These are phyloP conservation scores for Sporothrix mexicana DNA, from an alignment of 2,329 filamentous ascomycete species.

Conservation along the genomic window DNA sequence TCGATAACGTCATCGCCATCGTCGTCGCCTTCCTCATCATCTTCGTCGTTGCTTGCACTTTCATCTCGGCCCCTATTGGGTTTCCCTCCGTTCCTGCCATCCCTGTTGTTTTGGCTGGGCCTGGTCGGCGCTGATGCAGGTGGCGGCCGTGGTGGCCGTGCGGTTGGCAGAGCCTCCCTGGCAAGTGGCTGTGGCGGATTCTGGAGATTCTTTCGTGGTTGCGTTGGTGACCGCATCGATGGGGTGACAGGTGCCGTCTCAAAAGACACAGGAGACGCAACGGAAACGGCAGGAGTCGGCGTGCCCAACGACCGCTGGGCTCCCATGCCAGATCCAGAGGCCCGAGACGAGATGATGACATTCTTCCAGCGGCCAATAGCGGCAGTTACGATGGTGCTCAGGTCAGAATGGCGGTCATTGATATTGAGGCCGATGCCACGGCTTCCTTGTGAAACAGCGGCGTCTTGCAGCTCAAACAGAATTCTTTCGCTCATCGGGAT, in stretches of 20 bases:
- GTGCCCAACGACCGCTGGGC: conserved; percentile 56
- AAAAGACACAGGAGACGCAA: not conserved
- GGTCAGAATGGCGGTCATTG: conserved; percentile 59
- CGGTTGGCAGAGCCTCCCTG: not conserved
- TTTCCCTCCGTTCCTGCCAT: not conserved
- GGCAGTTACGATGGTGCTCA: conserved; percentile 58
- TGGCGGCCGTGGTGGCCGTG: not conserved
- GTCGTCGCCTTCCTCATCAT: conserved; percentile 11
- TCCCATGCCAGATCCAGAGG: conserved; percentile 52
- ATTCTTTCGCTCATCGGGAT: conserved; percentile 58
- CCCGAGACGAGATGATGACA: conserved; percentile 60
- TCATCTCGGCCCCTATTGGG: not conserved
- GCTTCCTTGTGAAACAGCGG: conserved; percentile 48
- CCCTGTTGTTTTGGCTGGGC: not conserved
- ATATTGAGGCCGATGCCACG: conserved; percentile 54
- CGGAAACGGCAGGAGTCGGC: not conserved
- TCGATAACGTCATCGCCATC: not conserved
- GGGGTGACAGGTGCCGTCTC: not conserved
- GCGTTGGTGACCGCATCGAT: conserved; percentile 1
- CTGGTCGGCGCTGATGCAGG: not conserved
- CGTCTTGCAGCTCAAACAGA: conserved; percentile 55
- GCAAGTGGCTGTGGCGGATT: conserved; percentile 1
- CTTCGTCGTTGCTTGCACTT: conserved; percentile 2
- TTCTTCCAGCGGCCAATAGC: conserved; percentile 67
- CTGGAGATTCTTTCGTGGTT: not conserved